A percentile compares a stretch with the other conserved stretches of the same genome.
These are phyloP conservation scores for Capsicum baccatum DNA, from an alignment of 257 asterid species.

Conservation along the genomic window DNA sequence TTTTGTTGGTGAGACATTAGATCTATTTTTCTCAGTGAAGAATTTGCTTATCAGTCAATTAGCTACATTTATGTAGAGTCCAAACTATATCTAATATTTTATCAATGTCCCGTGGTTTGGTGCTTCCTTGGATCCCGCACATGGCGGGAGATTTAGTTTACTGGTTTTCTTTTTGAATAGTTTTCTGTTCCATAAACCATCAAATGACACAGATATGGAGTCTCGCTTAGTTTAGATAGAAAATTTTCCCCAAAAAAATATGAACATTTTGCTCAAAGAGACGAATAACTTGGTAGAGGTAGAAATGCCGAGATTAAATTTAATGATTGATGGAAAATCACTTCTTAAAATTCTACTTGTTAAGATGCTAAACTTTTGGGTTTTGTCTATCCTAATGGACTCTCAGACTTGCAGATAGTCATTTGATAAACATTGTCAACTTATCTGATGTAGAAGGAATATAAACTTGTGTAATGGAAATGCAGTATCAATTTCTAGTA, in stretches of 20 bases:
- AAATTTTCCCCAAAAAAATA: background rate
- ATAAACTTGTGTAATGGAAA: background rate
- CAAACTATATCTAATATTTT: background rate
- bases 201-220: background rate
- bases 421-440: background rate
- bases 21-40: background rate
- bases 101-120: no score
- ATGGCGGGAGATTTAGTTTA: no score
- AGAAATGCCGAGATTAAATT: no score
- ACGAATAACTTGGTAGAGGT: background rate
- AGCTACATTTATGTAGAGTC: background rate
- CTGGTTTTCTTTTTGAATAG: background rate
- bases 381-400: background rate
- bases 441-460: background rate
- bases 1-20: background rate
- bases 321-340: background rate
- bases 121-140: no score
- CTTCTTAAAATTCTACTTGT: background rate
- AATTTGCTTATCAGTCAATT: background rate
- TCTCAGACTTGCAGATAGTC: background rate
- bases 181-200: background rate
- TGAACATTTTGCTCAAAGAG: background rate
- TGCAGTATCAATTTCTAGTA: background rate
- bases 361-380: background rate
- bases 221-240: background rate